Percentiles rank a stretch among this genome's conserved stretches.
These are phyloP conservation scores for Wilhelminamyces savonicus DNA, from an alignment of 805 yeast genomes.

Conservation along the genomic window DNA sequence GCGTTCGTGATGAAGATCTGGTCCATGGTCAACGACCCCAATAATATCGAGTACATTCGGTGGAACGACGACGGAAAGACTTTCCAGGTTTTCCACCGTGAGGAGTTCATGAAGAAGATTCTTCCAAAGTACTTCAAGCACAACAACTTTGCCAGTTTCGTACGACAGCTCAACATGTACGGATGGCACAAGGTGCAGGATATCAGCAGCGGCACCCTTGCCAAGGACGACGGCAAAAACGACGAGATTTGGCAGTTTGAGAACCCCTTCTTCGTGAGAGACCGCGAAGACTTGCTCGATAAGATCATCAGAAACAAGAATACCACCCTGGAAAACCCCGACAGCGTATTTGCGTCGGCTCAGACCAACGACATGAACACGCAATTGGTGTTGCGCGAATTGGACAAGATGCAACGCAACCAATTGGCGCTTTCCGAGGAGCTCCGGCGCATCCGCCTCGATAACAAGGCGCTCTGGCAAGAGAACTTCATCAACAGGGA, in stretches of 20 bases:
- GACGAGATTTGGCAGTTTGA: slow-evolving; percentile 90
- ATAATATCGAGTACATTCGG: slow-evolving; percentile 61
- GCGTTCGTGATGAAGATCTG: slow-evolving; percentile 92
- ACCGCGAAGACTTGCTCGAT: slow-evolving; percentile 78
- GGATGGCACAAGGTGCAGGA: slow-evolving; percentile 99
- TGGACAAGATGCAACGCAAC: slow-evolving; percentile 69
- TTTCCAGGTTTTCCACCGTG: slow-evolving; percentile 80
- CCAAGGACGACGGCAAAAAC: slow-evolving; percentile 29
- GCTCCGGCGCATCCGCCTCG: slow-evolving; percentile 72
- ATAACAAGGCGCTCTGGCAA: slow-evolving; percentile 87
- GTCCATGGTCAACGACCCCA: slow-evolving; percentile 87
- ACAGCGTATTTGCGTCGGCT: slow-evolving; percentile 10
- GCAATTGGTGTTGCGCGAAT: slow-evolving; percentile 54
- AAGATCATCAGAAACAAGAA: slow-evolving; percentile 73
- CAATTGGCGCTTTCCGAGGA: slow-evolving; percentile 83
- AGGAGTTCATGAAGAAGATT: slow-evolving; percentile 73
- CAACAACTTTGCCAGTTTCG: slow-evolving; percentile 91
- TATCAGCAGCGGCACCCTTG: slow-evolving; percentile 65
- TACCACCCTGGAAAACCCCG: slow-evolving; percentile 16
- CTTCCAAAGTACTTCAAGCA: slow-evolving; percentile 93
- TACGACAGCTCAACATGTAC: slow-evolving; percentile 94
- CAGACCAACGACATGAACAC: slow-evolving; percentile 38
- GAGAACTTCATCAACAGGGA: slow-evolving; percentile 82
- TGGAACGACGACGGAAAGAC: slow-evolving; percentile 87
- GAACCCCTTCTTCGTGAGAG: slow-evolving; percentile 72